A percentile compares a stretch with the other conserved stretches of the same genome.
Evolutionary conservation across 2,329 filamentous ascomycete genomes (phyloP).

Genomic region (Zymoseptoria pseudotritici): DNA sequence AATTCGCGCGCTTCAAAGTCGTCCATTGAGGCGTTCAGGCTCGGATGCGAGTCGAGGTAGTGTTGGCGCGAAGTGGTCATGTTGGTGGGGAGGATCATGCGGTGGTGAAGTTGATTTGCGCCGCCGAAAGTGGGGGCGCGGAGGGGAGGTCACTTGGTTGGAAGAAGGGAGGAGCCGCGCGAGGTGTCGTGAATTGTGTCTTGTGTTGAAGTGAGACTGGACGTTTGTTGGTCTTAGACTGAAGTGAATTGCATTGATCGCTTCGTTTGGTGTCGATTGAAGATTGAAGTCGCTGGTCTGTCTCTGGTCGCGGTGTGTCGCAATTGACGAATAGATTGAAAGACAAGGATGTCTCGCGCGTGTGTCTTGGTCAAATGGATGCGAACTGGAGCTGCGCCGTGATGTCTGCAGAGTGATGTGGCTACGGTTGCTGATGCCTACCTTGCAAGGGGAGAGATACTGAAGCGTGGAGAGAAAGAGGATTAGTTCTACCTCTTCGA

Average conservation of each 20-base stretch:
- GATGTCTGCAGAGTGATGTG: background rate
- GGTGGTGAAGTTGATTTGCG: background rate
- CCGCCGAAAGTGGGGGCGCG: background rate
- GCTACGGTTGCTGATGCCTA: background rate
- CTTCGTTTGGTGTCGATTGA: background rate
- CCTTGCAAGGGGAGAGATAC: background rate
- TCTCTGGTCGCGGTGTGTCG: background rate
- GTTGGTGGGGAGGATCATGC: slow-evolving; percentile 12
- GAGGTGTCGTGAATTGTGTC: background rate
- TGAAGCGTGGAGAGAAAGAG: no score
- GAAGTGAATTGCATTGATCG: background rate
- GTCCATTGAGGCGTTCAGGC: slow-evolving; percentile 53
- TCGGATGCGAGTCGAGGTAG: slow-evolving; percentile 43
- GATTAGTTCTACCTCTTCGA: no score
- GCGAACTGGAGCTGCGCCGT: background rate
- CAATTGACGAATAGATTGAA: background rate
- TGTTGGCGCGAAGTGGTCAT: slow-evolving; percentile 18
- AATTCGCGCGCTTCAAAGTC: slow-evolving; percentile 53
- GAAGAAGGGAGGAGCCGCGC: background rate
- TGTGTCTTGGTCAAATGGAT: background rate
- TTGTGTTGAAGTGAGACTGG: background rate
- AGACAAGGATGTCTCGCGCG: background rate
- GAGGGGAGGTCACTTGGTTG: background rate
- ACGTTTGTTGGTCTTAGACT: background rate
- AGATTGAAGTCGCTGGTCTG: background rate